A percentile compares a stretch with the other conserved stretches of the same genome.
phyloP scores from a whole-genome alignment of 768 basidiomycete genomes.

The Boletus tomentosulus region DNA sequence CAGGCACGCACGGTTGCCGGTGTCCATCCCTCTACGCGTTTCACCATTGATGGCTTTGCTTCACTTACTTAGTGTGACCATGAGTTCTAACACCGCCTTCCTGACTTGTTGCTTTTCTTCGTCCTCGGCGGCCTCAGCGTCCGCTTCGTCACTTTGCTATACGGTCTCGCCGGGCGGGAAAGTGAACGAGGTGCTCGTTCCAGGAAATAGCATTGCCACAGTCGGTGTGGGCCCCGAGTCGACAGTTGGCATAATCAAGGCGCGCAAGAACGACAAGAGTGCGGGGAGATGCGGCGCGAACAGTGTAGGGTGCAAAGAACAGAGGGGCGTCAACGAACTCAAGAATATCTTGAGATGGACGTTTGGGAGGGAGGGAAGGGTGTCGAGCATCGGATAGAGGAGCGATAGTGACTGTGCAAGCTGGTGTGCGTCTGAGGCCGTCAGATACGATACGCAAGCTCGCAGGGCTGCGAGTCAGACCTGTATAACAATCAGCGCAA shows the following conservation, averaged over 20 bases:
- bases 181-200: constrained; percentile 33
- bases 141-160: constrained; percentile 28
- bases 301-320: constrained; percentile 60
- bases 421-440: constrained; percentile 55
- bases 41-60: constrained; percentile 65
- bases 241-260: constrained; percentile 64
- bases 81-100: constrained; percentile 74
- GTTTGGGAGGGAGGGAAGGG: constrained; percentile 56
- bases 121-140: constrained; percentile 41
- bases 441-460: constrained; percentile 66
- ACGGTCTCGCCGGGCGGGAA: constrained; percentile 35
- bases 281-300: constrained; percentile 69
- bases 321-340: constrained; percentile 67
- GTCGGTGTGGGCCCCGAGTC: constrained; percentile 54
- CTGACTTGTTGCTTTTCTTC: constrained; percentile 70
- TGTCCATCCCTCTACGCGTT: constrained; percentile 67
- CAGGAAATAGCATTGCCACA: constrained; percentile 42
- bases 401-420: constrained; percentile 57
- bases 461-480: constrained; percentile 71
- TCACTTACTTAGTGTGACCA: constrained; percentile 82
- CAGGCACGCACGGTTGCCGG: constrained; percentile 67
- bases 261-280: constrained; percentile 65
- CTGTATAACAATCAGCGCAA: constrained; percentile 30
- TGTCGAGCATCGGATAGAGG: constrained; percentile 62
- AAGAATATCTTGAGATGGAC: constrained; percentile 62